These are phyloP conservation scores for Arabidopsis lyrata DNA, from an alignment of 441 rosid species.

Conservation along the genomic window DNA sequence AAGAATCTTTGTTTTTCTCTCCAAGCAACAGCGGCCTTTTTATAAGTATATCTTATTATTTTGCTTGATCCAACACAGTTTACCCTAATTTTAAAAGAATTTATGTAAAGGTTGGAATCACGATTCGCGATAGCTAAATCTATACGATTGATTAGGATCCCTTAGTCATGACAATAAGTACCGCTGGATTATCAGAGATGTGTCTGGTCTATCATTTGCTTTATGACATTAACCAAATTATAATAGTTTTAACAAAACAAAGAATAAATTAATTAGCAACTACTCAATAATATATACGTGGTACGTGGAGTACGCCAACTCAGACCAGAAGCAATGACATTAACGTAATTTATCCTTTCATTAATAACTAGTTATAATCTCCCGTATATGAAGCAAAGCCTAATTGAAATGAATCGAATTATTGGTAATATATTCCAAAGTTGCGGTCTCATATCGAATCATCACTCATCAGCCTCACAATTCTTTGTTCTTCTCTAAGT, in stretches of 20 bases:
- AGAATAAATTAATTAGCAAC: background rate
- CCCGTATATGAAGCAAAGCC: background rate
- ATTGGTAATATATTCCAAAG: background rate
- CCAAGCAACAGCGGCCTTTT: conserved; percentile 12
- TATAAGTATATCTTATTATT: background rate
- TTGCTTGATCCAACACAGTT: conserved; percentile 20
- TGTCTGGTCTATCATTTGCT: background rate
- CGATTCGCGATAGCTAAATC: conserved; percentile 2
- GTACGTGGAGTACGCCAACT: background rate
- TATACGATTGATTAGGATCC: background rate
- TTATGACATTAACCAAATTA: background rate
- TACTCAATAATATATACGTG: too few species aligned
- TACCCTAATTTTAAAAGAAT: background rate
- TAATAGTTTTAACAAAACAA: too few species aligned
- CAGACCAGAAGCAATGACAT: background rate
- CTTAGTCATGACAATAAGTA: conserved; percentile 1
- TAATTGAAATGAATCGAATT: too few species aligned
- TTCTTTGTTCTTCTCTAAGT: background rate
- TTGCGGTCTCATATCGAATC: conserved; percentile 2
- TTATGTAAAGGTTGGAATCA: conserved; percentile 5
- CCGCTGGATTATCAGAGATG: conserved; percentile 24
- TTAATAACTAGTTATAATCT: background rate
- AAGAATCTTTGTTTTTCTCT: conserved; percentile 20
- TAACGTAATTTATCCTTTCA: background rate
- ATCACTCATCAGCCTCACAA: background rate